These are phyloP conservation scores for Camelina laxa DNA, from an alignment of 345 rosid genomes.

Conservation along the genomic window DNA sequence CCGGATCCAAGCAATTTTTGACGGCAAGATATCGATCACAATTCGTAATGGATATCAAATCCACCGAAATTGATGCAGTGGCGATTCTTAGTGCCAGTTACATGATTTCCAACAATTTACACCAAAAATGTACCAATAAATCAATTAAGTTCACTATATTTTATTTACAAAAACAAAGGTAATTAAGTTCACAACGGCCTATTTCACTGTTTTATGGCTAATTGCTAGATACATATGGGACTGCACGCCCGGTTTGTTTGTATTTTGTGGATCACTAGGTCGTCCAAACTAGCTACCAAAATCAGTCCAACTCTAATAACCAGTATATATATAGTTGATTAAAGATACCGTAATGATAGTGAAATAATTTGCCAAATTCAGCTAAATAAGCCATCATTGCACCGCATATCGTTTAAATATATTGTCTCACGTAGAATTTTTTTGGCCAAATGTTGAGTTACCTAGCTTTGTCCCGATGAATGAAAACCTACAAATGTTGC, in stretches of 20 bases:
- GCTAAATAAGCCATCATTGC: not conserved
- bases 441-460: not conserved
- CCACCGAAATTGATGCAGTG: too few relatives aligned
- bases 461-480: not conserved
- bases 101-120: too few relatives aligned
- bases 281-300: not conserved
- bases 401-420: not conserved
- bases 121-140: too few relatives aligned
- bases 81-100: too few relatives aligned
- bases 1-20: too few relatives aligned
- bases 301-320: not conserved
- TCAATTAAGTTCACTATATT: too few relatives aligned
- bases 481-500: not conserved
- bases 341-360: not conserved
- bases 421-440: not conserved
- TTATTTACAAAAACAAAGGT: too few relatives aligned
- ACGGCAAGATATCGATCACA: too few relatives aligned
- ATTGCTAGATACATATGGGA: not conserved
- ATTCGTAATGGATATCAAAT: too few relatives aligned
- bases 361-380: not conserved
- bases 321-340: not conserved
- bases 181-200: not conserved
- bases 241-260: not conserved
- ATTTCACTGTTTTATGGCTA: constrained; percentile 7
- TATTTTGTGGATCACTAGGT: not conserved